These are phyloP conservation scores for Viridothelium virens DNA, from an alignment of 495 filamentous ascomycete genomes.

Conservation along the genomic window DNA sequence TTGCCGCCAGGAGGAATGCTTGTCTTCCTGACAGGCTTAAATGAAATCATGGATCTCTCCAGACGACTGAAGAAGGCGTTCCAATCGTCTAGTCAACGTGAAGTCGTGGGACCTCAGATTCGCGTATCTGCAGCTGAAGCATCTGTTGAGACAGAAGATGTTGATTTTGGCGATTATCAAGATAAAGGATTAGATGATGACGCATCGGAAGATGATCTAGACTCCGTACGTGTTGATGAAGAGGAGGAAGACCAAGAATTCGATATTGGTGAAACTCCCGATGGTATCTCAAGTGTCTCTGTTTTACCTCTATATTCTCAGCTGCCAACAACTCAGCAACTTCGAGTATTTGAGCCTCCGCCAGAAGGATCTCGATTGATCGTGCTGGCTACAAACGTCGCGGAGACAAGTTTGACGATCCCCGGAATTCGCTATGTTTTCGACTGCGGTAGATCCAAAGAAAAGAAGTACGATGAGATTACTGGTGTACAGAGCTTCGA, in stretches of 20 bases:
- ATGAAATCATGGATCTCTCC: slow-evolving; percentile 73
- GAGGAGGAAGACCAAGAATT: slow-evolving; percentile 58
- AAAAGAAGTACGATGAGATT: slow-evolving; percentile 71
- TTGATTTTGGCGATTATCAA: slow-evolving; percentile 57
- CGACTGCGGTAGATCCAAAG: slow-evolving; percentile 85
- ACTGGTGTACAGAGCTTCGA: slow-evolving; percentile 95
- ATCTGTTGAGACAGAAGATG: slow-evolving; percentile 76
- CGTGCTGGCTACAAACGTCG: slow-evolving; percentile 92
- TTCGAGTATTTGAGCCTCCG: slow-evolving; percentile 83
- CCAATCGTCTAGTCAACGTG: slow-evolving; percentile 46
- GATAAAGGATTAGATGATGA: slow-evolving; percentile 27
- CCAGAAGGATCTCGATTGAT: slow-evolving; percentile 80
- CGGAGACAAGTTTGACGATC: slow-evolving; percentile 94
- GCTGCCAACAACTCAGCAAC: slow-evolving; percentile 85
- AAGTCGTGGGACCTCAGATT: slow-evolving; percentile 52
- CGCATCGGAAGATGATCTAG: slow-evolving; percentile 27
- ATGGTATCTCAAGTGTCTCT: slow-evolving; percentile 57
- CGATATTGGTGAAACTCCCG: slow-evolving; percentile 43
- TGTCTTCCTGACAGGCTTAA: slow-evolving; percentile 91
- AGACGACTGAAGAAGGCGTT: slow-evolving; percentile 71
- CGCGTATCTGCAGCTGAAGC: slow-evolving; percentile 64
- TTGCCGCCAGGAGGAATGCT: slow-evolving; percentile 87
- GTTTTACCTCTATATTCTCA: slow-evolving; percentile 89
- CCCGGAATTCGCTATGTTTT: slow-evolving; percentile 95
- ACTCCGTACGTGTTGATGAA: slow-evolving; percentile 23